These are phyloP conservation scores for Penicillium thymicola DNA, from an alignment of 2,329 filamentous ascomycete species.

Conservation along the genomic window DNA sequence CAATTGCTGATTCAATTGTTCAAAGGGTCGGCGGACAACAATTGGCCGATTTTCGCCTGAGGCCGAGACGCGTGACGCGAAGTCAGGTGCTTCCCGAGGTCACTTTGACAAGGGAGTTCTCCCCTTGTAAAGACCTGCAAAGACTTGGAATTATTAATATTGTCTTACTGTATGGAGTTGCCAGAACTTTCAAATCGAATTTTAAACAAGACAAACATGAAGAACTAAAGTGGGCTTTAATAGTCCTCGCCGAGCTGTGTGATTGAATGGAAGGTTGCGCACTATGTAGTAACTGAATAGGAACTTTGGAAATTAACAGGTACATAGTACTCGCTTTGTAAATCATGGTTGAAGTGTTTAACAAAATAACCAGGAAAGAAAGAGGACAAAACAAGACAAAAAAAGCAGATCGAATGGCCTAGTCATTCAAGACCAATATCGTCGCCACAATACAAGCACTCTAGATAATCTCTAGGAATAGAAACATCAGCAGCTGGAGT, in stretches of 20 bases:
- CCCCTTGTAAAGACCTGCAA: not conserved
- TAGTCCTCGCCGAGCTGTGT: too few species aligned
- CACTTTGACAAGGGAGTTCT: not conserved
- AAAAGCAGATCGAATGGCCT: not conserved
- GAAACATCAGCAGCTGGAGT: not conserved
- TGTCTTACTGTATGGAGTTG: not conserved
- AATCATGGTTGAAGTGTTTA: not conserved
- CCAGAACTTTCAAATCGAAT: not conserved
- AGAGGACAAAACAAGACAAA: not conserved
- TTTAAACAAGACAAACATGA: not conserved
- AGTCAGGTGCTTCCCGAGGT: conserved; percentile 25
- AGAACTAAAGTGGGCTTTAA: not conserved
- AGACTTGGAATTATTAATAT: not conserved
- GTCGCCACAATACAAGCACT: not conserved
- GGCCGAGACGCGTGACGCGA: conserved; percentile 32
- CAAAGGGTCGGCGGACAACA: conserved; percentile 15
- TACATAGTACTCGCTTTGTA: not conserved
- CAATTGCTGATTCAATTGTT: not conserved
- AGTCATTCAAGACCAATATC: not conserved
- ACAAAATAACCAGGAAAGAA: not conserved
- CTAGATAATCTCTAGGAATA: not conserved
- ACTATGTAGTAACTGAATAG: not conserved
- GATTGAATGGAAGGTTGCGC: too few species aligned
- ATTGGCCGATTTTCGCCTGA: conserved; percentile 26
- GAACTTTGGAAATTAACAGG: not conserved